Percentiles rank a stretch among this genome's conserved stretches.
These are phyloP conservation scores for Pestalotiopsis fici DNA, from an alignment of 2,329 filamentous ascomycete genomes.

Conservation along the genomic window DNA sequence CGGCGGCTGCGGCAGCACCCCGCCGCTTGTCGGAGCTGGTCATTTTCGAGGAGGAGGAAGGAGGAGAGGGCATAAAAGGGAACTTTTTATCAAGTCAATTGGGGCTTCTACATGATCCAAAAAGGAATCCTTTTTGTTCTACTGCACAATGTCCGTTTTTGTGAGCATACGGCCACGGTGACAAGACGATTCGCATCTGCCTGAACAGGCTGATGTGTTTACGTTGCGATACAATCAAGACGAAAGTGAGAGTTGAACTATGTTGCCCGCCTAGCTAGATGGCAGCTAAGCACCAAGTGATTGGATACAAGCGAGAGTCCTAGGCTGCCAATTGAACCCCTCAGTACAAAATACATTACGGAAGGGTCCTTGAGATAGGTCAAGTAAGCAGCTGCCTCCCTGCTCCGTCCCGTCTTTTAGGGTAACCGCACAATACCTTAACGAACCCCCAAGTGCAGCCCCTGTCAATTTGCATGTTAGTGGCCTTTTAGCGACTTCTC, in stretches of 20 bases:
- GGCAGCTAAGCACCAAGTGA: neutral
- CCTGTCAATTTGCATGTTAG: neutral
- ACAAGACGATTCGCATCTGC: neutral
- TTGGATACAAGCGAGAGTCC: neutral
- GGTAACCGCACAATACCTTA: neutral
- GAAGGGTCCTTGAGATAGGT: no score
- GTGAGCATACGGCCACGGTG: neutral
- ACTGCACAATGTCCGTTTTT: neutral
- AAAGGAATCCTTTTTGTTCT: neutral
- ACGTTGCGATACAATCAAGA: neutral
- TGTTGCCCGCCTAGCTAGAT: neutral
- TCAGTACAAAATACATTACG: neutral
- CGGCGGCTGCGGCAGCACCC: constrained; percentile 22
- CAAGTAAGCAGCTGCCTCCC: neutral
- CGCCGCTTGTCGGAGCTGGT: constrained; percentile 47
- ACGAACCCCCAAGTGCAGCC: neutral
- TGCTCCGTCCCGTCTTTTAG: neutral
- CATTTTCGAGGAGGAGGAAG: constrained; percentile 30
- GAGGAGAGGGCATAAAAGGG: neutral
- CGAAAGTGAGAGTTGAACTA: neutral
- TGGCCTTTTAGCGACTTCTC: neutral
- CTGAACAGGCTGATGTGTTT: constrained; percentile 1
- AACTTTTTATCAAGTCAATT: neutral
- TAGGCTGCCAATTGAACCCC: neutral
- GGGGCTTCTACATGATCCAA: constrained; percentile 1